Evolutionary conservation across 805 yeast genomes (phyloP).

Genomic region (Ogataea pignaliae): DNA sequence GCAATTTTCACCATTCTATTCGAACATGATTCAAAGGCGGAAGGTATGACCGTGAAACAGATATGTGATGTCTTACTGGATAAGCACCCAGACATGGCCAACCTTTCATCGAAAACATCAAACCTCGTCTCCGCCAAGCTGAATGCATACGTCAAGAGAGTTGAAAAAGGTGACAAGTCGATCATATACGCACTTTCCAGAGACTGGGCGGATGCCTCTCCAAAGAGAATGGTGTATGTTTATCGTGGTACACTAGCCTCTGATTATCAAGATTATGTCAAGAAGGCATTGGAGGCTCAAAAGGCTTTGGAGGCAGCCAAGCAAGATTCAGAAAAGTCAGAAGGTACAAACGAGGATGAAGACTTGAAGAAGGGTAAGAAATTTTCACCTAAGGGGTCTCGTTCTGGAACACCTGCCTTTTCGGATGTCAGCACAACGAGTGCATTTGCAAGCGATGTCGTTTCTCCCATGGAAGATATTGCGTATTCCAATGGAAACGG

Average conservation of each 20-base stretch:
- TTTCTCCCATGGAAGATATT: slow-evolving; percentile 11
- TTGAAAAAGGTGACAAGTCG: slow-evolving; percentile 75
- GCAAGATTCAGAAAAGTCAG: slow-evolving; percentile 10
- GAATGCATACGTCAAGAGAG: slow-evolving; percentile 80
- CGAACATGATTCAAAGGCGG: slow-evolving; percentile 62
- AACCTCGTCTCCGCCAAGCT: slow-evolving; percentile 77
- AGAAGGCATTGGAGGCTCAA: slow-evolving; percentile 54
- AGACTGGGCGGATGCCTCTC: slow-evolving; percentile 90
- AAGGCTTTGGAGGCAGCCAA: slow-evolving; percentile 28
- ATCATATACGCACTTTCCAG: slow-evolving; percentile 72
- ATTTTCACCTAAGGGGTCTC: slow-evolving; percentile 7
- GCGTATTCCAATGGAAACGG: slow-evolving; percentile 9
- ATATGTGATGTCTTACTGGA: slow-evolving; percentile 72
- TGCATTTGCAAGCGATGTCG: too few relatives aligned
- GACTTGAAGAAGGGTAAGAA: slow-evolving; percentile 15
- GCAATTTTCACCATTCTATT: slow-evolving; percentile 70
- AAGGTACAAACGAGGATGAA: too few relatives aligned
- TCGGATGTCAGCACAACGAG: slow-evolving; percentile 13
- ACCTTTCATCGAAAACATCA: slow-evolving; percentile 72
- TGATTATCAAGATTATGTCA: slow-evolving; percentile 72
- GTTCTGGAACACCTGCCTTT: too few relatives aligned
- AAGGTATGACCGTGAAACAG: slow-evolving; percentile 89
- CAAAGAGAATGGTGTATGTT: slow-evolving; percentile 84
- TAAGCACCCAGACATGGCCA: slow-evolving; percentile 81
- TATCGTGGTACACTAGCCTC: slow-evolving; percentile 73